A percentile compares a stretch with the other conserved stretches of the same genome.
phyloP scores from a whole-genome alignment of 2,329 filamentous ascomycete species.

The Beauveria scarabaeidicola region DNA sequence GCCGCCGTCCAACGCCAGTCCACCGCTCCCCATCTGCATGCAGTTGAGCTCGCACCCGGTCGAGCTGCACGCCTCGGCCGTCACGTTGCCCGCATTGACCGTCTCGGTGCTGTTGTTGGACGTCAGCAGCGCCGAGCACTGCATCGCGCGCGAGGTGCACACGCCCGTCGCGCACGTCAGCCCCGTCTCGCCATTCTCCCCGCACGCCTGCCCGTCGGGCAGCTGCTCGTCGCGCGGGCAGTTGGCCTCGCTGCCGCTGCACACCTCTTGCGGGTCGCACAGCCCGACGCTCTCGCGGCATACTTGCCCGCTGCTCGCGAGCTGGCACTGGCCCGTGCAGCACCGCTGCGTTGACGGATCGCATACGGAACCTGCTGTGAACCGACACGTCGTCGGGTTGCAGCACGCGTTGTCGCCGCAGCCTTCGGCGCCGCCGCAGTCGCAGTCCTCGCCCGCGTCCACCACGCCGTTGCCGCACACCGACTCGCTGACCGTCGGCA shows the following conservation, averaged over 20 bases:
- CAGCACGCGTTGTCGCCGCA: slow-evolving; percentile 69
- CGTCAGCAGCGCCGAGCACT: slow-evolving; percentile 73
- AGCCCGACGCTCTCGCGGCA: slow-evolving; percentile 64
- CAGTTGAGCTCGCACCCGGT: slow-evolving; percentile 13
- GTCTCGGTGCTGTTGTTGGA: slow-evolving; percentile 64
- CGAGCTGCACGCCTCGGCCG: slow-evolving; percentile 50
- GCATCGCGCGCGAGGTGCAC: slow-evolving; percentile 73
- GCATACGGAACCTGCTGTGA: slow-evolving; percentile 61
- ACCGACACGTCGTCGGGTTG: slow-evolving; percentile 69
- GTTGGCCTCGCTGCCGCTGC: slow-evolving; percentile 55
- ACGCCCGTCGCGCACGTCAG: slow-evolving; percentile 73
- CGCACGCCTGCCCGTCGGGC: slow-evolving; percentile 59
- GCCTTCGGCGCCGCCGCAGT: slow-evolving; percentile 64
- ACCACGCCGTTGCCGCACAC: slow-evolving; percentile 90
- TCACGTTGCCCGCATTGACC: slow-evolving; percentile 60
- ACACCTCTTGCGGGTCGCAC: slow-evolving; percentile 73
- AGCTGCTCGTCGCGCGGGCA: slow-evolving; percentile 62
- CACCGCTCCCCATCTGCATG: background rate
- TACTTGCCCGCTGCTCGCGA: slow-evolving; percentile 53
- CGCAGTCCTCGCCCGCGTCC: slow-evolving; percentile 77
- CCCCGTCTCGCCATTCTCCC: slow-evolving; percentile 42
- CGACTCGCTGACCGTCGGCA: slow-evolving; percentile 65
- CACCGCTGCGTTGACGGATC: slow-evolving; percentile 65
- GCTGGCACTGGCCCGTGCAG: slow-evolving; percentile 54
- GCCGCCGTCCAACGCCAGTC: background rate